phyloP scores from a whole-genome alignment of 345 rosid species.

The Pugionium dolabratum region DNA sequence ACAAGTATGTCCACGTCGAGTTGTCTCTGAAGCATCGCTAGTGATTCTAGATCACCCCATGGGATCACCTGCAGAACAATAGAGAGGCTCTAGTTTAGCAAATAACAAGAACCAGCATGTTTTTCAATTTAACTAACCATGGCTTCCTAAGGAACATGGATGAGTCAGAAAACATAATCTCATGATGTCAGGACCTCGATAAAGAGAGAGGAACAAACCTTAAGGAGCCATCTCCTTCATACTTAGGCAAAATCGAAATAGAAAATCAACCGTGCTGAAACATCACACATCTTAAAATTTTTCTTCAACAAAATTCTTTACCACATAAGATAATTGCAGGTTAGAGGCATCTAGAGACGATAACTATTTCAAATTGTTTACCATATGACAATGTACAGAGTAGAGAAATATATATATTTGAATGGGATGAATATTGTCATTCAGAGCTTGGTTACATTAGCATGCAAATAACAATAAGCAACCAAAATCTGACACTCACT shows the following conservation, averaged over 20 bases:
- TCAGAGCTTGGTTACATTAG: background rate
- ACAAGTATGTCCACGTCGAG: constrained; percentile 95
- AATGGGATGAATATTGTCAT: background rate
- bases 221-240: constrained; percentile 6
- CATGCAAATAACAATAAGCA: background rate
- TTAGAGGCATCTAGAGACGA: constrained; percentile 8
- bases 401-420: background rate
- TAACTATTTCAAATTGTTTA: background rate
- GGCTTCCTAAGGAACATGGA: constrained; percentile 2
- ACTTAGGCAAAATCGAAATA: background rate
- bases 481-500: background rate
- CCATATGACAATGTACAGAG: background rate
- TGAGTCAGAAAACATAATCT: background rate
- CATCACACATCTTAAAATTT: constrained; percentile 3
- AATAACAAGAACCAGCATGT: background rate
- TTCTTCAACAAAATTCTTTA: background rate
- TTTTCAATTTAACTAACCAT: constrained; percentile 6
- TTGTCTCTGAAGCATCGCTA: constrained; percentile 95
- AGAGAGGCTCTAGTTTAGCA: constrained; percentile 5
- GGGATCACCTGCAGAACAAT: constrained; percentile 70
- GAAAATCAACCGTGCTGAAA: background rate
- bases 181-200: background rate
- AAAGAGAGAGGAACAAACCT: background rate
- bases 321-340: background rate
- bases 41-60: constrained; percentile 94